phyloP scores from a whole-genome alignment of 176 grass and related monocot species.

The Miscanthus lutarioriparius region DNA sequence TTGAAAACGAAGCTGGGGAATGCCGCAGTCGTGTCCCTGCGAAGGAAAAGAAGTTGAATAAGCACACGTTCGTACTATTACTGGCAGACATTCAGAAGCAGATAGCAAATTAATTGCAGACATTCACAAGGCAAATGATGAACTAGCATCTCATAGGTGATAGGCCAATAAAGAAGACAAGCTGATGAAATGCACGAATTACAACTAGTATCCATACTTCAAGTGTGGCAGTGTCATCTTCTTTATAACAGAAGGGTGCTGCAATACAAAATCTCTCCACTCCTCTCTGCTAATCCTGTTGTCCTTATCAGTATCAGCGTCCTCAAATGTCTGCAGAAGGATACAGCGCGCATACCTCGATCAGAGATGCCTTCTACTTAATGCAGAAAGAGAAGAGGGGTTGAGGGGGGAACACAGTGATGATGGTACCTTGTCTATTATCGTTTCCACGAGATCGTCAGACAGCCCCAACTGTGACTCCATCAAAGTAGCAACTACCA shows the following conservation, averaged over 20 bases:
- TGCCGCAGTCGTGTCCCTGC: conserved; percentile 48
- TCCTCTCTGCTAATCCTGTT: conserved; percentile 64
- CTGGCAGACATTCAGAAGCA: neutral
- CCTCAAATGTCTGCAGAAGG: conserved; percentile 55
- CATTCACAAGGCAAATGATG: neutral
- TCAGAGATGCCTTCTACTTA: neutral
- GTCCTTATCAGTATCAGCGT: conserved; percentile 57
- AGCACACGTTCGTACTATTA: neutral
- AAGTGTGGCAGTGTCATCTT: conserved; percentile 71
- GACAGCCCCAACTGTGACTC: conserved; percentile 55
- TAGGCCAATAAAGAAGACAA: neutral
- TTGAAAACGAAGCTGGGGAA: conserved; percentile 76
- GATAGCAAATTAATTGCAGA: neutral
- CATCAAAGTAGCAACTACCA: conserved; percentile 62
- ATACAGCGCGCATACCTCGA: neutral
- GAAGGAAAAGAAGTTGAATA: conserved; percentile 8
- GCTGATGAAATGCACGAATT: neutral
- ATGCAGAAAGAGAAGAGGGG: neutral
- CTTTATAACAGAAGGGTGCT: conserved; percentile 62
- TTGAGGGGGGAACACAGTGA: neutral
- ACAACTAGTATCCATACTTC: conserved; percentile 45
- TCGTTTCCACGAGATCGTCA: conserved; percentile 55
- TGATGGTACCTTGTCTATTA: conserved; percentile 58
- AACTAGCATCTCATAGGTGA: neutral
- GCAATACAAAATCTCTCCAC: conserved; percentile 55